phyloP scores from a whole-genome alignment of 176 grass and related monocot species.

The Triticum timopheevii region DNA sequence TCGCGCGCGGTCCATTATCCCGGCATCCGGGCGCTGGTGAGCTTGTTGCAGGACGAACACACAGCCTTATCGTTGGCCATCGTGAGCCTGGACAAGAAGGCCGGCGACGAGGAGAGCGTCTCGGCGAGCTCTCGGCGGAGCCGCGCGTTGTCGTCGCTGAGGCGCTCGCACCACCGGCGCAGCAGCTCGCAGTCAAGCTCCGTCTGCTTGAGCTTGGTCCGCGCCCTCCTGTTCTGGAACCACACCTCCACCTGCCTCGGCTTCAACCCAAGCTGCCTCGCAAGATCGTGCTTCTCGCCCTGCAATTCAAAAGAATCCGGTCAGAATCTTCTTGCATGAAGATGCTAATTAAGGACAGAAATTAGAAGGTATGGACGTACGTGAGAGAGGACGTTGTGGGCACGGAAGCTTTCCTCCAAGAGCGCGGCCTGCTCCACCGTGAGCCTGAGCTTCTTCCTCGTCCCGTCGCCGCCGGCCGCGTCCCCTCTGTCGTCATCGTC shows the following conservation, averaged over 20 bases:
- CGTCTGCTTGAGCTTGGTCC: slow-evolving; percentile 68
- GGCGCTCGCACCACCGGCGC: slow-evolving; percentile 47
- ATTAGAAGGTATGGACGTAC: slow-evolving; percentile 1
- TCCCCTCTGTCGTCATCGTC: neutral
- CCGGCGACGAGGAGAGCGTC: neutral
- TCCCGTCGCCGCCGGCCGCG: neutral
- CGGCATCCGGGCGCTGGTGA: neutral
- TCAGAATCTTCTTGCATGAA: neutral
- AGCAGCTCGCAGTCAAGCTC: slow-evolving; percentile 55
- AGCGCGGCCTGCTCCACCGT: slow-evolving; percentile 33
- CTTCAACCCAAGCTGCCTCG: slow-evolving; percentile 1
- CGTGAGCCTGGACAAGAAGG: neutral
- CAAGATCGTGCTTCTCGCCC: slow-evolving; percentile 48
- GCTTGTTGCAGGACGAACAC: neutral
- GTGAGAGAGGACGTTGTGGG: slow-evolving; percentile 46
- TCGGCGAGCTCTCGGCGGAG: slow-evolving; percentile 40
- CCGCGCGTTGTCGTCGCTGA: slow-evolving; percentile 49
- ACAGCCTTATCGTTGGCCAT: neutral
- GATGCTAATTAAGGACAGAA: no score
- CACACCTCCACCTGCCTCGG: slow-evolving; percentile 60
- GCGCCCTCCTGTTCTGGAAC: slow-evolving; percentile 51
- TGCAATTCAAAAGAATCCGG: neutral
- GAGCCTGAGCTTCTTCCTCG: slow-evolving; percentile 65
- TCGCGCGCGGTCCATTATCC: neutral
- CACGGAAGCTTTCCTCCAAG: slow-evolving; percentile 51